phyloP scores from a whole-genome alignment of 2,329 filamentous ascomycete species.

The Cladophialophora yegresii region DNA sequence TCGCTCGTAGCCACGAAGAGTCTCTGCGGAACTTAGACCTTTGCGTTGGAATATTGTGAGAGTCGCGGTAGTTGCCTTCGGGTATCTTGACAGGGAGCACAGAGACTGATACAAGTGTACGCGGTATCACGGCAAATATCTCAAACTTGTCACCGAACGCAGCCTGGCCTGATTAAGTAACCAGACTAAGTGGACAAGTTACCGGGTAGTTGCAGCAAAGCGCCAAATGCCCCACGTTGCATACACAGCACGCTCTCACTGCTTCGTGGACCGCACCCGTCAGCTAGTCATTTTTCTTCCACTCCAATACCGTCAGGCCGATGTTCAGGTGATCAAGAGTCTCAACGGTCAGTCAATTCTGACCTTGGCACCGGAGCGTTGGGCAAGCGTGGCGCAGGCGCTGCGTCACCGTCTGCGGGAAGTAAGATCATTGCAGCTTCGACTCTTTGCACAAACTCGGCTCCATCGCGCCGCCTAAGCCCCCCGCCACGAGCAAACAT shows the following conservation, averaged over 20 bases:
- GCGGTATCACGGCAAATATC: conserved; percentile 4
- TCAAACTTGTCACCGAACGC: not conserved
- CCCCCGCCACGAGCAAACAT: conserved; percentile 54
- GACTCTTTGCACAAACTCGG: conserved; percentile 34
- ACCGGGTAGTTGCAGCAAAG: not conserved
- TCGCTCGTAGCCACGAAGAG: not conserved
- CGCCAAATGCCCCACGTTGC: conserved; percentile 13
- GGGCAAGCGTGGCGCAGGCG: conserved; percentile 29
- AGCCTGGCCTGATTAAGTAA: conserved; percentile 15
- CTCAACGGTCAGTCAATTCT: conserved; percentile 7
- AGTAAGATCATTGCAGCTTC: conserved; percentile 30
- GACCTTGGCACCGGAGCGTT: conserved; percentile 27
- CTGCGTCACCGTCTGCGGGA: conserved; percentile 31
- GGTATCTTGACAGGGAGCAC: not conserved
- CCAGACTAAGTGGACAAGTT: conserved; percentile 5
- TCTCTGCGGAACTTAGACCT: not conserved
- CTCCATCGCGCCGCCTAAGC: conserved; percentile 33
- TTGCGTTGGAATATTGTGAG: not conserved
- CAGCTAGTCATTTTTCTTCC: conserved; percentile 8
- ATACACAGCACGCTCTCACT: conserved; percentile 3
- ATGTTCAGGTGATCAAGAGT: conserved; percentile 20
- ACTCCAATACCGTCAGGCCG: not conserved
- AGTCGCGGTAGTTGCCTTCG: not conserved
- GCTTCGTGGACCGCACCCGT: not conserved
- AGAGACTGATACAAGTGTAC: not conserved